A percentile compares a stretch with the other conserved stretches of the same genome.
These are phyloP conservation scores for Penicillium sp. DNA, from an alignment of 2,329 filamentous ascomycete species.

Conservation along the genomic window DNA sequence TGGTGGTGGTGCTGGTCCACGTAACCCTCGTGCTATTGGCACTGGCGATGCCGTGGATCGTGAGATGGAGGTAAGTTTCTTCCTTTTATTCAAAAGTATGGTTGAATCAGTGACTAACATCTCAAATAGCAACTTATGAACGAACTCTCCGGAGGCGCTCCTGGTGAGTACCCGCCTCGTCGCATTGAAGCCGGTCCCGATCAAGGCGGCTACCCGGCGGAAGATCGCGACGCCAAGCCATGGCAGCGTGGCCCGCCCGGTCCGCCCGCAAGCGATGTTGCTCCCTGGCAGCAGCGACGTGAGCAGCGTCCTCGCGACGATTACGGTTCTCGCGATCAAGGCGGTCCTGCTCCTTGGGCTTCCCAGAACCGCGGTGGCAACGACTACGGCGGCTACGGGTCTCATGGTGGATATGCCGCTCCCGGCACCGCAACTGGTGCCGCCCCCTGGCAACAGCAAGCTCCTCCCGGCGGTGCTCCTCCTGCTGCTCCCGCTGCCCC, in stretches of 20 bases:
- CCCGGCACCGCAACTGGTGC: constrained; percentile 52
- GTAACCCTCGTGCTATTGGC: constrained; percentile 68
- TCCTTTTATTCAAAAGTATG: neutral
- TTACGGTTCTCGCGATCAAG: constrained; percentile 49
- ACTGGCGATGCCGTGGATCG: constrained; percentile 85
- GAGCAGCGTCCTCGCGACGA: constrained; percentile 61
- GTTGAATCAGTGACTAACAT: constrained; percentile 50
- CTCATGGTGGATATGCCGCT: constrained; percentile 48
- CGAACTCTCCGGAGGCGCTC: constrained; percentile 80
- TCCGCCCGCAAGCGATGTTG: constrained; percentile 76
- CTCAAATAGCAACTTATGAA: constrained; percentile 84
- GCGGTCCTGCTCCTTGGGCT: constrained; percentile 44
- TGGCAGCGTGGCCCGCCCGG: constrained; percentile 86
- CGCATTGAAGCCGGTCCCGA: constrained; percentile 86
- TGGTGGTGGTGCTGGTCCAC: constrained; percentile 48
- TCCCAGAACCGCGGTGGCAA: constrained; percentile 50
- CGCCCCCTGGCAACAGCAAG: constrained; percentile 69
- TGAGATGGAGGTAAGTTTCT: constrained; percentile 82
- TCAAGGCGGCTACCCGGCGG: constrained; percentile 48
- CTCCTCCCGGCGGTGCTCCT: constrained; percentile 51
- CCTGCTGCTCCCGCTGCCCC: constrained; percentile 55
- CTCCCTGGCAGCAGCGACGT: constrained; percentile 72
- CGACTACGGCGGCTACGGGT: constrained; percentile 50
- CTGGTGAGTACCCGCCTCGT: constrained; percentile 67
- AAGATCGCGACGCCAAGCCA: constrained; percentile 69